Conservation (phyloP, 768 basidiomycete genomes). For the Mycena alexandri region DNA sequence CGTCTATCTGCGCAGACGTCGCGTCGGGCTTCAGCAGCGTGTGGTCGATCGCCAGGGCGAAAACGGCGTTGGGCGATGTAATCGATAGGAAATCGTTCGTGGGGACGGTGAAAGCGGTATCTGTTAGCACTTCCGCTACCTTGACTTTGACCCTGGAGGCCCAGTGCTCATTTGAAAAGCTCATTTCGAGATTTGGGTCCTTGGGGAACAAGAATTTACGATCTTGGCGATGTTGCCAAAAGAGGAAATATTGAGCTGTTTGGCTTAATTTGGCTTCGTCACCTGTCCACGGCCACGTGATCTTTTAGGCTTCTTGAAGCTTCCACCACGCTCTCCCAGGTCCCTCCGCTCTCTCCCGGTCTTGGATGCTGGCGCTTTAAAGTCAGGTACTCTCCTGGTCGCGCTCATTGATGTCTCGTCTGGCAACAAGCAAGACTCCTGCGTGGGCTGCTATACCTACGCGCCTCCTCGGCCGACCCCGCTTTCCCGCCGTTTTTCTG, state of each 20-base stretch:
- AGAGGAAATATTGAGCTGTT: not conserved
- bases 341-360: not conserved
- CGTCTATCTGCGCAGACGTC: slow-evolving; percentile 57
- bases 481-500: not conserved
- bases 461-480: slow-evolving; percentile 2
- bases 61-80: slow-evolving; percentile 41
- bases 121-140: slow-evolving; percentile 42
- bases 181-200: too few relatives aligned
- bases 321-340: slow-evolving; percentile 27
- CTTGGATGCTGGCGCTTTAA: slow-evolving; percentile 18
- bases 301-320: slow-evolving; percentile 23
- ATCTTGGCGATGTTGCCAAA: too few relatives aligned
- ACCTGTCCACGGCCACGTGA: slow-evolving; percentile 26
- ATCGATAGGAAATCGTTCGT: slow-evolving; percentile 41
- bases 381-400: not conserved
- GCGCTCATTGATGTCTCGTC: slow-evolving; percentile 6
- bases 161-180: slow-evolving; percentile 52
- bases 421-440: not conserved
- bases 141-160: slow-evolving; percentile 43
- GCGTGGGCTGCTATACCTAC: not conserved
- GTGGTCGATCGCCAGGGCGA: slow-evolving; percentile 61
- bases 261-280: not conserved
- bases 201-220: too few relatives aligned
- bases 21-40: slow-evolving; percentile 65
- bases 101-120: slow-evolving; percentile 38